Base-by-base conservation (phyloP, 305 asterid genomes). In the Fraxinus platypoda region DNA sequence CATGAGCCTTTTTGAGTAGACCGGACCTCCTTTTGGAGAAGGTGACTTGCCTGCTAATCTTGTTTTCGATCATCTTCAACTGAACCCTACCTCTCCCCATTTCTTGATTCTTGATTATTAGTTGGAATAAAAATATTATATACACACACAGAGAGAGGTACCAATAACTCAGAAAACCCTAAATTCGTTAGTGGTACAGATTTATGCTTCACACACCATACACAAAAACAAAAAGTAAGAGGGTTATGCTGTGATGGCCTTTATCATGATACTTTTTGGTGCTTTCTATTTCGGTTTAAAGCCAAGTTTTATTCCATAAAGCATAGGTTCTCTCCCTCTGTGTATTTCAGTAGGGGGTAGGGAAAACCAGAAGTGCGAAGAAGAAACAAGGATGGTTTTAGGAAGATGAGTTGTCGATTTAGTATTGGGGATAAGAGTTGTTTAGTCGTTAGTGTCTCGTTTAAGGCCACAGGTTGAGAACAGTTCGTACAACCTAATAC, bases 71-170 rank as follows among this genome's bases (percentile, higher is more conserved):
- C 87, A 92, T 82, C 85, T 88, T 91, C 91, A 93, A 52, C 86
- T 91, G 82, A 74, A 93, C 93, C 85, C 87, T 91, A 8, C 97
- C 97, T 81, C 97, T 84, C 15, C 97, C 97, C 97, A 93, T 93
- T 3, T 46, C 9, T 77, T 7, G 7, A 0, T 78, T 34, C 54
- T 57, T 17, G 23, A 52, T 54, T 54, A 52, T 46, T 15, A 46
- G 57, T 13, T 13, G 5, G 21, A 49, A 49, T 1, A n/a, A 54
- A 25, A 54, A n/a, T 17, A 5, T 49, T 2, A 43, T 8, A 38
- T 38, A 41, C 52, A 38, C 41, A 15, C 13, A 13, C n/a, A 49
- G 21, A 49, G 59, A 49, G 19, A 15, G 59, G 19, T 15, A 15
- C 2, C 41, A 23, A 57, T 9, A 75, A 38, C 2, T 28, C 76